Conservation (phyloP, 345 rosid species). For the Aurinia saxatilis region DNA sequence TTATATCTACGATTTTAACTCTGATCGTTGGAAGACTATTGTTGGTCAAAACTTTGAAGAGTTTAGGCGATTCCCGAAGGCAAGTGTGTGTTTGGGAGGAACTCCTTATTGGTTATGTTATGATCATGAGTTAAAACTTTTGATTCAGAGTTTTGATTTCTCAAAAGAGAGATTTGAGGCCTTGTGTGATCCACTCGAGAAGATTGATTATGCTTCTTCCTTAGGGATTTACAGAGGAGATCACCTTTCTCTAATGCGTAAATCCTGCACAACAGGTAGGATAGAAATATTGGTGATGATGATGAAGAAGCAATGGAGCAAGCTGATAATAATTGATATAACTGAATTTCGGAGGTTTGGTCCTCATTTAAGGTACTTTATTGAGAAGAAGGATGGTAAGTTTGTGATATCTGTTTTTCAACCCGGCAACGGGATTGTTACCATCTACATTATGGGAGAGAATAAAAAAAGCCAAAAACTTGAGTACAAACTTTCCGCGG, state of each 20-base stretch:
- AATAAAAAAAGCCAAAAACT: too few species aligned
- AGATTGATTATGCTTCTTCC: not conserved
- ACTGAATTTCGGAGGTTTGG: not conserved
- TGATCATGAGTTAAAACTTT: too few species aligned
- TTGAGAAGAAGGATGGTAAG: too few species aligned
- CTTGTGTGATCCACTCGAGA: not conserved
- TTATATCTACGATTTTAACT: too few species aligned
- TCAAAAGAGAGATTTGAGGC: too few species aligned
- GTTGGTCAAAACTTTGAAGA: not conserved
- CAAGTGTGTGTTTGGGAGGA: not conserved
- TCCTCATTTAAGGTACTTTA: not conserved
- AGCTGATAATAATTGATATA: not conserved
- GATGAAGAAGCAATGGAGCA: not conserved
- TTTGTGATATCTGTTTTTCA: too few species aligned
- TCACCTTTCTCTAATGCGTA: not conserved
- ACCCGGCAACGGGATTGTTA: too few species aligned
- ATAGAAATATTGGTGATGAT: constrained; percentile 5
- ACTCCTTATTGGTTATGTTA: too few species aligned
- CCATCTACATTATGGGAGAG: not conserved
- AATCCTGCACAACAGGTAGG: not conserved
- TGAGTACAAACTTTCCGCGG: too few species aligned
- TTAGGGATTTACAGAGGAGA: constrained; percentile 2
- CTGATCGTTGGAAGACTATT: not conserved
- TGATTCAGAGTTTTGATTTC: too few species aligned
- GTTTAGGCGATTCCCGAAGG: not conserved